These are phyloP conservation scores for Russula griseocarnosa DNA, from an alignment of 768 basidiomycete species.

Conservation along the genomic window DNA sequence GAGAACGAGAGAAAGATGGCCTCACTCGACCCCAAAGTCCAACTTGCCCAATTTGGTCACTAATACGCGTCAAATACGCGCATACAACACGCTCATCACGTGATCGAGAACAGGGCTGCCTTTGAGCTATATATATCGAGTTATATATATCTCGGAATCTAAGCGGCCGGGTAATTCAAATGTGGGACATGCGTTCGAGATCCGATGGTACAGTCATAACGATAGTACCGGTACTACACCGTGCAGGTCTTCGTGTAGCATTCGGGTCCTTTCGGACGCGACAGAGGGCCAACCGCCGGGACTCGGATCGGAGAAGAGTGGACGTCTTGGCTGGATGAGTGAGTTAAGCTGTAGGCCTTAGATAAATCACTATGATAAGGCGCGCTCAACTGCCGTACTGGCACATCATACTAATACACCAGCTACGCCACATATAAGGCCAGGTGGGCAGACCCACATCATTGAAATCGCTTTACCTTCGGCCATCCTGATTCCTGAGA, in stretches of 20 bases:
- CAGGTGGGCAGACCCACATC: background rate
- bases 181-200: background rate
- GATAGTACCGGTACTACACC: too few relatives aligned
- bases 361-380: background rate
- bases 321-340: too few relatives aligned
- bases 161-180: background rate
- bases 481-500: background rate
- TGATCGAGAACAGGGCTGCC: conserved; percentile 16
- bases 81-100: conserved; percentile 25
- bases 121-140: too few relatives aligned
- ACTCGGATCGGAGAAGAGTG: background rate
- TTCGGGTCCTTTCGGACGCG: background rate
- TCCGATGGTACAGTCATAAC: background rate
- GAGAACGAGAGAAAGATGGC: conserved; percentile 3
- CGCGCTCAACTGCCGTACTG: background rate
- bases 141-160: background rate
- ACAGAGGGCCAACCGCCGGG: background rate
- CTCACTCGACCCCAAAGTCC: conserved; percentile 8
- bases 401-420: background rate
- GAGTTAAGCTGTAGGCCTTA: too few relatives aligned
- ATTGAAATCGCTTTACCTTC: background rate
- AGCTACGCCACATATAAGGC: conserved; percentile 3
- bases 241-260: background rate
- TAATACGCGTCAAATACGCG: conserved; percentile 14
- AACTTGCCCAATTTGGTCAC: conserved; percentile 9